phyloP scores from a whole-genome alignment of 352 stramenopile species.

The Ochromonadaceae sp. region DNA sequence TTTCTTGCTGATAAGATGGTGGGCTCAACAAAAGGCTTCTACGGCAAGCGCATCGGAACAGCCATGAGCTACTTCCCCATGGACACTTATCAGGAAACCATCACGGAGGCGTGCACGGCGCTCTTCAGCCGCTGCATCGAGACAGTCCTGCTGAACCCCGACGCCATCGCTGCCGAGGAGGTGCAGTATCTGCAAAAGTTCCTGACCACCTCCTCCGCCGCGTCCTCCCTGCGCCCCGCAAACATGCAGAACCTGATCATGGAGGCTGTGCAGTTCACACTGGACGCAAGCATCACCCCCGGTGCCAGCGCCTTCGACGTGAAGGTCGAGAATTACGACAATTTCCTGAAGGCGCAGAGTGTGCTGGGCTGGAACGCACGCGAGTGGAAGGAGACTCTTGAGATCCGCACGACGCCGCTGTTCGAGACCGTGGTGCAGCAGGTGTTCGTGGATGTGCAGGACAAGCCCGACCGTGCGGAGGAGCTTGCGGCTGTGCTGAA shows the following conservation, averaged over 20 bases:
- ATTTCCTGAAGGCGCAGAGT: background rate
- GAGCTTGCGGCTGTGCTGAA: background rate
- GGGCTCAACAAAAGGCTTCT: background rate
- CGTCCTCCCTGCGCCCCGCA: background rate
- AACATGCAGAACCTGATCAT: constrained; percentile 7
- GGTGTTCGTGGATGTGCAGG: background rate
- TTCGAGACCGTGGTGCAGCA: background rate
- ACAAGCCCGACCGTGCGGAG: background rate
- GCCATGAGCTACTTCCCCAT: background rate
- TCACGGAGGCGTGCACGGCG: background rate
- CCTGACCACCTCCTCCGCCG: background rate
- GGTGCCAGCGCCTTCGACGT: background rate
- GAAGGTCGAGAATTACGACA: background rate
- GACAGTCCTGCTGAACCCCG: background rate
- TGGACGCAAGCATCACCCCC: background rate
- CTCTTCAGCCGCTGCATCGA: constrained; percentile 1
- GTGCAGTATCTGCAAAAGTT: background rate
- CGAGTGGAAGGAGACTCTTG: background rate
- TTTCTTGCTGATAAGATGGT: constrained; percentile 16
- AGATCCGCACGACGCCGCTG: background rate
- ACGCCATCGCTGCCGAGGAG: constrained; percentile 3
- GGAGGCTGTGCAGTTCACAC: background rate
- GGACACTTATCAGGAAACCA: background rate
- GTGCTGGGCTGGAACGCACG: background rate
- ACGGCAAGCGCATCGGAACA: background rate